A percentile compares a stretch with the other conserved stretches of the same genome.
Conservation (phyloP, 805 yeast genomes). For the Ogataea pilisensis region DNA sequence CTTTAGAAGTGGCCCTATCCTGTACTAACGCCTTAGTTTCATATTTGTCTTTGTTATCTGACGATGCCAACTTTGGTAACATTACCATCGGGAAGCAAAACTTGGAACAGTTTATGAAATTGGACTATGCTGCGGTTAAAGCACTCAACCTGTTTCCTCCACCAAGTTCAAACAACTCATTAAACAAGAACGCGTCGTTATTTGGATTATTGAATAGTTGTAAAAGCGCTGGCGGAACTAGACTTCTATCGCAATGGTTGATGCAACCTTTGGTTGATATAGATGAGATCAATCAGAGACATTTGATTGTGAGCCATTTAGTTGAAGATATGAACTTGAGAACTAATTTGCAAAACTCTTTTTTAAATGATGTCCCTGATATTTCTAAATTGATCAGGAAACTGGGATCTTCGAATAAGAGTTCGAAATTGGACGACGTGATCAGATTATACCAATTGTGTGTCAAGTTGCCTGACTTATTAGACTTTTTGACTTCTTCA, state of each 20-base stretch:
- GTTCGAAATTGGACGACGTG: slow-evolving; percentile 79
- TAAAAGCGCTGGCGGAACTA: slow-evolving; percentile 83
- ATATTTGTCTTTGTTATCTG: slow-evolving; percentile 62
- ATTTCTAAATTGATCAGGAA: slow-evolving; percentile 71
- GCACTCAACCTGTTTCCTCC: slow-evolving; percentile 84
- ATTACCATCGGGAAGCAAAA: slow-evolving; percentile 62
- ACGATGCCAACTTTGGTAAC: slow-evolving; percentile 50
- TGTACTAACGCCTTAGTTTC: slow-evolving; percentile 65
- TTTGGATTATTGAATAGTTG: slow-evolving; percentile 86
- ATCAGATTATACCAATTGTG: slow-evolving; percentile 83
- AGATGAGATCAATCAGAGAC: slow-evolving; percentile 60
- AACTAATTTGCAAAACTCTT: slow-evolving; percentile 59
- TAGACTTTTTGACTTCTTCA: slow-evolving; percentile 46
- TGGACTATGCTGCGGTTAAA: slow-evolving; percentile 85
- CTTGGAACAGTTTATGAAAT: slow-evolving; percentile 76
- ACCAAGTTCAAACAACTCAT: slow-evolving; percentile 41
- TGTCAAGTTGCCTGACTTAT: slow-evolving; percentile 63
- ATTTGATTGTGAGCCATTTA: slow-evolving; percentile 66
- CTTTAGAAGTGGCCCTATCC: slow-evolving; percentile 47
- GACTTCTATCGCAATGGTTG: slow-evolving; percentile 88
- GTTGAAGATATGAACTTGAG: slow-evolving; percentile 68
- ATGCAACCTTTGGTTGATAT: slow-evolving; percentile 86
- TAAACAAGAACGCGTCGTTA: slow-evolving; percentile 46
- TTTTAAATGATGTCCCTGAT: slow-evolving; percentile 76
- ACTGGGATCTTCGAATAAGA: slow-evolving; percentile 38